phyloP scores from a whole-genome alignment of 2,329 filamentous ascomycete species.

The Talaromyces sp. region DNA sequence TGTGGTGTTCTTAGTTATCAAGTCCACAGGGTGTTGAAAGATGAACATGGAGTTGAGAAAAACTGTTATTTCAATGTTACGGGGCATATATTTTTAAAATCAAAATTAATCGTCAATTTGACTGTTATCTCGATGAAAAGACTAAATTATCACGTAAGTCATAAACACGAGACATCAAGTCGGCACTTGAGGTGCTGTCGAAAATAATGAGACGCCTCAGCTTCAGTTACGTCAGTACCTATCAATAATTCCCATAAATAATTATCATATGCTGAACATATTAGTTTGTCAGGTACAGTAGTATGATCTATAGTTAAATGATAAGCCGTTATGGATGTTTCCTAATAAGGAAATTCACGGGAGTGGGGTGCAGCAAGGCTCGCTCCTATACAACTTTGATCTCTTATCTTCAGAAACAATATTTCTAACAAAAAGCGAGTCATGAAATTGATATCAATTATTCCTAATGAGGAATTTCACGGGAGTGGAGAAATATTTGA shows the following conservation, averaged over 20 bases:
- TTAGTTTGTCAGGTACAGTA: background rate
- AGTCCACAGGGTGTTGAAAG: no score
- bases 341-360: background rate
- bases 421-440: background rate
- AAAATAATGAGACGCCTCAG: background rate
- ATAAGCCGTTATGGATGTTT: background rate
- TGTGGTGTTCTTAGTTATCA: no score
- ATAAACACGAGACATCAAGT: background rate
- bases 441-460: background rate
- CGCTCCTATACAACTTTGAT: background rate
- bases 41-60: no score
- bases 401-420: background rate
- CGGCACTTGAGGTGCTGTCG: background rate
- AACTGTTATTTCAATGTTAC: no score
- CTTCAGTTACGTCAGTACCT: background rate
- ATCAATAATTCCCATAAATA: background rate
- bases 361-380: background rate
- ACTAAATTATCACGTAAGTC: background rate
- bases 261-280: background rate
- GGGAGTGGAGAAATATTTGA: background rate
- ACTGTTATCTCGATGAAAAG: background rate
- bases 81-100: background rate
- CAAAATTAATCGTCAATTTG: background rate
- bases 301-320: background rate
- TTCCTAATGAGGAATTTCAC: background rate